These are phyloP conservation scores for Neocallimastix lanati DNA, from an alignment of 192 early-diverging fungal genomes.

Conservation along the genomic window DNA sequence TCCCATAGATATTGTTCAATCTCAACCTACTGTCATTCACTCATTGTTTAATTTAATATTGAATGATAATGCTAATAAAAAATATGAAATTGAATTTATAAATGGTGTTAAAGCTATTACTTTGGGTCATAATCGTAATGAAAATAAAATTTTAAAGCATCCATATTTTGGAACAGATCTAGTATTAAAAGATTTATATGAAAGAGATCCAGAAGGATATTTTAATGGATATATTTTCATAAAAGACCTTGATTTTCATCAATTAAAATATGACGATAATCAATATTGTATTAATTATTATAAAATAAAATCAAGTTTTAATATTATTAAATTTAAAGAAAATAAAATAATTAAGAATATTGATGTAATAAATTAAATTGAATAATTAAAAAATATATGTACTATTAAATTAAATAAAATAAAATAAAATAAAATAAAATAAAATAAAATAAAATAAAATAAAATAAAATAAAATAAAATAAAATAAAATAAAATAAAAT, in stretches of 20 bases:
- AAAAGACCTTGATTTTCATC: not conserved
- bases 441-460: too few species aligned
- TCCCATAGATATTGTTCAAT: not conserved
- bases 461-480: too few species aligned
- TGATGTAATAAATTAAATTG: too few species aligned
- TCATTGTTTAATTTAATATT: not conserved
- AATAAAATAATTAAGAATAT: too few species aligned
- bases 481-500: too few species aligned
- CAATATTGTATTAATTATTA: not conserved
- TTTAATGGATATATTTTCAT: not conserved
- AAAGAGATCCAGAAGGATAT: not conserved
- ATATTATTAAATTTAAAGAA: too few species aligned
- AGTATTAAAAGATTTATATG: not conserved
- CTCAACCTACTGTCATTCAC: not conserved
- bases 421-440: too few species aligned
- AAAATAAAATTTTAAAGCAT: not conserved
- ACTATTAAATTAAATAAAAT: too few species aligned
- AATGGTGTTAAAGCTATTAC: not conserved
- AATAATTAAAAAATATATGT: too few species aligned
- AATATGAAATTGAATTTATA: not conserved
- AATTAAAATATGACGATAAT: not conserved
- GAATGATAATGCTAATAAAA: not conserved
- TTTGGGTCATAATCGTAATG: not conserved
- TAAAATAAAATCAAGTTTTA: not conserved
- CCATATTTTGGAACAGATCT: not conserved